A percentile compares a stretch with the other conserved stretches of the same genome.
These are phyloP conservation scores for Aspergillus terreus DNA, from an alignment of 2,329 filamentous ascomycete species.

Conservation along the genomic window DNA sequence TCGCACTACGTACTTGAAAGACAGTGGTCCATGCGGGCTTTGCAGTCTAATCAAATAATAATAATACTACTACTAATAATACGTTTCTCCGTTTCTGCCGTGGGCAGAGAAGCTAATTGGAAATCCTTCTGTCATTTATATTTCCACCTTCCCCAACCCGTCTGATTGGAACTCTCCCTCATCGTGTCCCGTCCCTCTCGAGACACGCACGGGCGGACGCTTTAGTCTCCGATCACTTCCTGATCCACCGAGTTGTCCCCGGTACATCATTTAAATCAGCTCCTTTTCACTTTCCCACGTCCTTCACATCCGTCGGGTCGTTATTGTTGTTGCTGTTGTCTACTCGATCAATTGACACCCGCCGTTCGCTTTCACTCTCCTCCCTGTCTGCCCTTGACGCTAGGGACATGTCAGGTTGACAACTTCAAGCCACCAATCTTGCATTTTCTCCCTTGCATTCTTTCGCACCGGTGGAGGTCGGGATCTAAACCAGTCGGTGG, in stretches of 20 bases:
- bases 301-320: background rate
- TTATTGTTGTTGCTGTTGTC: too few relatives aligned
- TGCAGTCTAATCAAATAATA: too few relatives aligned
- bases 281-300: background rate
- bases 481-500: background rate
- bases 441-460: background rate
- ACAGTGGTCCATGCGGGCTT: too few relatives aligned
- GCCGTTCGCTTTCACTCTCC: background rate
- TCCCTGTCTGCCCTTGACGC: background rate
- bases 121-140: too few relatives aligned
- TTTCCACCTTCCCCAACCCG: too few relatives aligned
- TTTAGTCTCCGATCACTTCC: constrained; percentile 6
- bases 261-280: constrained; percentile 1
- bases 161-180: too few relatives aligned
- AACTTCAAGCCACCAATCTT: background rate
- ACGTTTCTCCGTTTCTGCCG: too few relatives aligned
- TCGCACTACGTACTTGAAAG: too few relatives aligned
- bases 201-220: constrained; percentile 2
- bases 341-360: background rate
- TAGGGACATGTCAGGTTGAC: background rate
- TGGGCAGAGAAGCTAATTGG: too few relatives aligned
- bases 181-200: background rate
- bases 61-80: too few relatives aligned
- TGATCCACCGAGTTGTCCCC: background rate
- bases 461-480: background rate